phyloP scores from a whole-genome alignment of 1,284 basidiomycete species.

The Lentinula novae-zelandiae region DNA sequence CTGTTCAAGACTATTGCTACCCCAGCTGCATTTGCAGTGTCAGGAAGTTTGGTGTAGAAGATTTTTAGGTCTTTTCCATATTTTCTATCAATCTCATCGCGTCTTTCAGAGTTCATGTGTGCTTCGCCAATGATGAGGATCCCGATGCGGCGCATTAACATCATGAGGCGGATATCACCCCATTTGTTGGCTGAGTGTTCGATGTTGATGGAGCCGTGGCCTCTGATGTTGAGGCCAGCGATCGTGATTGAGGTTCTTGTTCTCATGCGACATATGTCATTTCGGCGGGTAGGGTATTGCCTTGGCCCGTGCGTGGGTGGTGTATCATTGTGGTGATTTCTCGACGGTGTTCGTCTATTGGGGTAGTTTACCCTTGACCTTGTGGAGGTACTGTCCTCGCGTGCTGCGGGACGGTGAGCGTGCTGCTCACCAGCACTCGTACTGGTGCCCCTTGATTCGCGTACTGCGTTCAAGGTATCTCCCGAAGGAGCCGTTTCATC shows the following conservation, averaged over 20 bases:
- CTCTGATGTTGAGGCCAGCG: conserved; percentile 20
- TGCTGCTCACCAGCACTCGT: too few relatives aligned
- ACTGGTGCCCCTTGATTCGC: too few relatives aligned
- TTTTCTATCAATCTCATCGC: conserved; percentile 8
- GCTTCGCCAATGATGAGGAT: conserved; percentile 21
- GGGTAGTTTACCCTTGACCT: too few relatives aligned
- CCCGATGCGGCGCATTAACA: not conserved
- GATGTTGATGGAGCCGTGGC: conserved; percentile 4
- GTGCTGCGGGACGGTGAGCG: too few relatives aligned
- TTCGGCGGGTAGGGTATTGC: too few relatives aligned
- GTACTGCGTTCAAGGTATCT: too few relatives aligned
- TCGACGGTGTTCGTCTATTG: too few relatives aligned
- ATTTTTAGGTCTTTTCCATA: conserved; percentile 15
- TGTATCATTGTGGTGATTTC: too few relatives aligned
- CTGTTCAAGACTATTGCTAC: conserved; percentile 34
- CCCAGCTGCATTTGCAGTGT: conserved; percentile 19
- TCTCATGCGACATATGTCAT: too few relatives aligned
- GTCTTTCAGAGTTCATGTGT: conserved; percentile 19
- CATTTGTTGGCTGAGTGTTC: not conserved
- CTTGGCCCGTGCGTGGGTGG: too few relatives aligned
- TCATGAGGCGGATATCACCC: not conserved
- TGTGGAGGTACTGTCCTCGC: too few relatives aligned
- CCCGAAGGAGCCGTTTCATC: too few relatives aligned
- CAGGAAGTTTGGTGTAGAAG: conserved; percentile 15
- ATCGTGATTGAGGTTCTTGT: conserved; percentile 16